Conservation (phyloP, 106 monocot species). For the Apostasia ramifera region DNA sequence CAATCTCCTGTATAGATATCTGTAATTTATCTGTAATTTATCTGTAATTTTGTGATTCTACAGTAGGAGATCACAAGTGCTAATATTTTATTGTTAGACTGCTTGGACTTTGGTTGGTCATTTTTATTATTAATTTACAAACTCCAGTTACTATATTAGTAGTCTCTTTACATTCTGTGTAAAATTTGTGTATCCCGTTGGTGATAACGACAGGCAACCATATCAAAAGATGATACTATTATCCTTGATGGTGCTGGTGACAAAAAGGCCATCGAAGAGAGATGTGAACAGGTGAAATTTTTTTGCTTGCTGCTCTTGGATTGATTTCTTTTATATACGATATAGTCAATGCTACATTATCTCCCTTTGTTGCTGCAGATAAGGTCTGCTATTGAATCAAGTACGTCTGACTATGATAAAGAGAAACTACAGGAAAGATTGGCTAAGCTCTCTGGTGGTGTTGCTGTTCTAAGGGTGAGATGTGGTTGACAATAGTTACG, state of each 20-base stretch:
- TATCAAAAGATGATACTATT: conserved; percentile 95
- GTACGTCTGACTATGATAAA: conserved; percentile 68
- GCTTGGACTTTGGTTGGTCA: no score
- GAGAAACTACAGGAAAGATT: conserved; percentile 71
- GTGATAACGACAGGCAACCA: conserved; percentile 24
- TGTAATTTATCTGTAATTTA: no score
- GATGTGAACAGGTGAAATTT: conserved; percentile 74
- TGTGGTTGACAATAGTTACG: background rate
- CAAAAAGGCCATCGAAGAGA: conserved; percentile 92
- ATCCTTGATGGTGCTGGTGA: conserved; percentile 94
- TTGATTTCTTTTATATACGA: background rate
- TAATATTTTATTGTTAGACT: no score
- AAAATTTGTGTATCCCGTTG: no score
- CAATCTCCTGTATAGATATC: no score
- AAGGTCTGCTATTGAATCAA: conserved; percentile 50
- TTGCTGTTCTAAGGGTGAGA: conserved; percentile 63
- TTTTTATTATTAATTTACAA: no score
- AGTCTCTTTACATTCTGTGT: no score
- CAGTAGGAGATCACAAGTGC: no score
- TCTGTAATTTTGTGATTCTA: no score
- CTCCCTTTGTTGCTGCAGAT: conserved; percentile 19
- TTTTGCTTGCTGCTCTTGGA: background rate
- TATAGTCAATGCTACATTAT: background rate
- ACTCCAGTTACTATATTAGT: no score
- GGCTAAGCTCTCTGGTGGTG: conserved; percentile 74